Percentiles rank a stretch among this genome's conserved stretches.
Conservation (phyloP, 1,284 basidiomycete species). For the Phenoliferia sp. region DNA sequence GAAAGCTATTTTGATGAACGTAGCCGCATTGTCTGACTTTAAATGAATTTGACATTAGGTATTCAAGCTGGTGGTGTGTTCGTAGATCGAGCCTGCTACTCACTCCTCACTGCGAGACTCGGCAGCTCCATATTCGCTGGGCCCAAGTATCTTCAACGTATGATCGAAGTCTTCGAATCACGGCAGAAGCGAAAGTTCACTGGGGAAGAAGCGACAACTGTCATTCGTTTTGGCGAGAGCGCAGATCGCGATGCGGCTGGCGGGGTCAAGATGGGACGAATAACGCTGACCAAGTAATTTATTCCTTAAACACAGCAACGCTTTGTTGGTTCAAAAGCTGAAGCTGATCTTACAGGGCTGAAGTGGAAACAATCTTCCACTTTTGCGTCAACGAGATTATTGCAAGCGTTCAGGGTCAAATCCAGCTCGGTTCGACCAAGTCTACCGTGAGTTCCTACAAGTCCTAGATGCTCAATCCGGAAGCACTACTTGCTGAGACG, state of each 20-base stretch:
- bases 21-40: too few relatives aligned
- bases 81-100: neutral
- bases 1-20: neutral
- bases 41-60: neutral
- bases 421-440: neutral
- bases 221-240: neutral
- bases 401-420: neutral
- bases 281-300: neutral
- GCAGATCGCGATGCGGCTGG: too few relatives aligned
- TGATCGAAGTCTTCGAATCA: neutral
- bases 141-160: neutral
- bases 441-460: neutral
- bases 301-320: neutral
- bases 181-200: neutral
- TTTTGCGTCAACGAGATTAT: conserved; percentile 3
- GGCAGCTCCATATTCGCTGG: neutral
- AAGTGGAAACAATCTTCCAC: neutral
- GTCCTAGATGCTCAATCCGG: neutral
- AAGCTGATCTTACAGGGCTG: neutral
- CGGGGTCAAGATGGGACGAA: neutral
- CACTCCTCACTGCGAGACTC: neutral
- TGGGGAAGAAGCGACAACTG: neutral
- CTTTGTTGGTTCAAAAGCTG: neutral
- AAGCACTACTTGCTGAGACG: neutral
- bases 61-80: conserved; percentile 5